phyloP scores from a whole-genome alignment of 306 rosid genomes.

The peach (Prunus persica) region Prunus_persica_NCBIv2 NC_034014.1:27388501-27389000 shows the following conservation, averaged over 20 bases:
- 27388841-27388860: neutral
- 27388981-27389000: neutral
- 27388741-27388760: neutral
- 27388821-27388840: neutral
- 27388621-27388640: constrained; percentile 38
- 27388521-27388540: neutral
- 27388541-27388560: neutral
- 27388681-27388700: constrained; percentile 8
- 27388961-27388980: no score
- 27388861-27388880: neutral
- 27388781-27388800: neutral
- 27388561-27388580: neutral
- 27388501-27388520: constrained; percentile 9
- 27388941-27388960: no score
- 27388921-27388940: neutral
- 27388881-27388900: neutral
- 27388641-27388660: constrained; percentile 36
- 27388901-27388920: no score
- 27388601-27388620: neutral
- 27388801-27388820: constrained; percentile 30
- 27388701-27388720: constrained; percentile 11
- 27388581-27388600: neutral
- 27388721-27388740: neutral
- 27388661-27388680: constrained; percentile 1
- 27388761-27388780: neutral